Base-by-base conservation (phyloP, 2,329 filamentous ascomycete genomes). In the Botryotinia globosa region DNA sequence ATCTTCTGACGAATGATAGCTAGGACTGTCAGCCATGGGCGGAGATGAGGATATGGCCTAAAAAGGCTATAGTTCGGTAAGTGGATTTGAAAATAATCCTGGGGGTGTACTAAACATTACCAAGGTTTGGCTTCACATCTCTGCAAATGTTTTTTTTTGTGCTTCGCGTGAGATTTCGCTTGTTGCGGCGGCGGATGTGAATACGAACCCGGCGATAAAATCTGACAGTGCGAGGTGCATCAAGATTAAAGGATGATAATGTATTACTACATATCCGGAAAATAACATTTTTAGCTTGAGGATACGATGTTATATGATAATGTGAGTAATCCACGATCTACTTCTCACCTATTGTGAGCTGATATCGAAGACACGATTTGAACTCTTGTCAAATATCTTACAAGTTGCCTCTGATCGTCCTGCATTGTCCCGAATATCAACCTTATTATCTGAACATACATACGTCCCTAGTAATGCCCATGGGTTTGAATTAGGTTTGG, bases 121-220 rank as follows among this genome's bases (percentile, higher is more conserved):
- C 29, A 32, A 69, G 37, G 44, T 39, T 54, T 67, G 22, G 61
- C 61, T 29, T 63, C 61, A 44, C 16, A 12, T 44, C 39, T 34
- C 44, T 66, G 45, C 10, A 34, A 45, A 39, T 34, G n/a, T 20
- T 22, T 58, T 56, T 56, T 34, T 32, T 45, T 51, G 25, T 45
- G 44, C 37, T 64, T 63, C 62, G 56, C 44, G 48, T 45, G 61
- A 59, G 54, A 14, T 58, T 72, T 72, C 70, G 51, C 70, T 72
- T 68, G 70, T 32, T 59, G 70, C 62, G 37, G 70, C 70, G 45
- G 62, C 62, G 70, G 62, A 72, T 72, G 48, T 67, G 70, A 72
- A 72, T 72, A 72, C 62, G 62, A 72, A 68, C 70, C 37, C 29
- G 51, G 70, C 48, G 62, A 58, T 59, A 48, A 67, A 72, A 59